These are phyloP conservation scores for Poronia punctata DNA, from an alignment of 495 filamentous ascomycete genomes.

Conservation along the genomic window DNA sequence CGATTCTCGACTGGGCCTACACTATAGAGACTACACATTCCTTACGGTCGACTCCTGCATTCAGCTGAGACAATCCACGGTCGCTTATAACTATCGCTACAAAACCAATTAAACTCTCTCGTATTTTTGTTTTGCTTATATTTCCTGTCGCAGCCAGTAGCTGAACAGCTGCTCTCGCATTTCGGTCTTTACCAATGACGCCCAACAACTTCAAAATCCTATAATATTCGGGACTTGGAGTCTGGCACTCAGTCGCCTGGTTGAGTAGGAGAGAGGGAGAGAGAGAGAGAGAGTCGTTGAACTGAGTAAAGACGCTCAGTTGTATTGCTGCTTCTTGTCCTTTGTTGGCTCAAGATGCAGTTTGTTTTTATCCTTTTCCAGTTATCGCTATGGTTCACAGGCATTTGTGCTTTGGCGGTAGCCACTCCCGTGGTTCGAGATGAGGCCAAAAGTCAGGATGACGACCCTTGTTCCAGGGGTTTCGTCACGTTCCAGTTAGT, in stretches of 20 bases:
- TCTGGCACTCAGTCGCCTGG: constrained; percentile 26
- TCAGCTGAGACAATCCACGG: too few species aligned
- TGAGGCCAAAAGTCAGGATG: constrained; percentile 1
- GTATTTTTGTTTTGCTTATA: constrained; percentile 7
- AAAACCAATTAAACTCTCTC: constrained; percentile 15
- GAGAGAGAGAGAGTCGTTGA: constrained; percentile 6
- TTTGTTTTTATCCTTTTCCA: constrained; percentile 26
- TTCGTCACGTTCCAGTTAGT: constrained; percentile 24
- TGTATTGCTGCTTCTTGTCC: background rate
- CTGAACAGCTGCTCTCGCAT: constrained; percentile 6
- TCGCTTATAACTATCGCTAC: too few species aligned
- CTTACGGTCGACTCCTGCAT: constrained; percentile 15
- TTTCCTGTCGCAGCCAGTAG: background rate
- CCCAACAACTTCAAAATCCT: constrained; percentile 32
- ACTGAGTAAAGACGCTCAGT: background rate
- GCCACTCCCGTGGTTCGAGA: constrained; percentile 13
- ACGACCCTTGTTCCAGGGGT: constrained; percentile 5
- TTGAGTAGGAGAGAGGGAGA: constrained; percentile 3
- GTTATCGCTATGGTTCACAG: constrained; percentile 36
- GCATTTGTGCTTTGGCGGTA: constrained; percentile 31
- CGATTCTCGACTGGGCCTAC: constrained; percentile 11
- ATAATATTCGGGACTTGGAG: constrained; percentile 28
- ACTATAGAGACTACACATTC: constrained; percentile 22
- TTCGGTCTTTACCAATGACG: constrained; percentile 23
- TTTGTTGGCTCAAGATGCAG: constrained; percentile 29